Evolutionary conservation across 768 basidiomycete species (phyloP), one percentile per base, ranked within the genome.

Genomic region (Fistulinella prunicolor): DNA sequence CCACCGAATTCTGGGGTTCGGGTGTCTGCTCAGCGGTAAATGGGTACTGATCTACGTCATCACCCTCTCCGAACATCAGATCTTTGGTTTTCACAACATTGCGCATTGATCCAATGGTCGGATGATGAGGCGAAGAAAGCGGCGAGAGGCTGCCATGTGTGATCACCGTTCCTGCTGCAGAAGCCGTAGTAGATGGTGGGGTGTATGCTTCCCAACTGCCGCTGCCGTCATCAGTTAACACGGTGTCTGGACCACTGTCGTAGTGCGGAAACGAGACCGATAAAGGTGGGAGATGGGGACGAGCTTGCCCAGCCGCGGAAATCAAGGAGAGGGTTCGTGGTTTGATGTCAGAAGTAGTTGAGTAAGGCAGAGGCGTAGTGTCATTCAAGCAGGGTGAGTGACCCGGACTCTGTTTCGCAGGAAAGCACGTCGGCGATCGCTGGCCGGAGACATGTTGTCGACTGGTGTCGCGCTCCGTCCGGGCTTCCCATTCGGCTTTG

Each of bases 121-220:
- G 12, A 23, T 51, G 35, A 1, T 34, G 51, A 5, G 58, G 60
- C 1, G 66, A 55, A 13, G 64, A 49, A 58, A 48, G 32, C 52
- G 57, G 64, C 10, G 74, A 64, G 24, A 65, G 64, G 24, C 63
- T 59, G 64, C 63, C 56, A 74, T 80, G 46, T 64, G 69, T 23
- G 69, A 77, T n/a, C 69, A 77, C 28, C 63, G 74, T 54, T 40
- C 67, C 66, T 6, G 75, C 70, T 17, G 74, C 67, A 6, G 81
- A 82, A 9, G 73, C 73, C 1, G 72, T 73, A 6, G 82, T 83
- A 1, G 79, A 73, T 1, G 82, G 82, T 23, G 83, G 83, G 0
- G 82, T 83, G 53, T 83, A 84, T 26, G 76, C 71, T 5, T 79
- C 73, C 83, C 83, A 85, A 16, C 76, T 76, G 47, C 75, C 74